These are phyloP conservation scores for Hygrophoropsis aurantiaca DNA, from an alignment of 768 basidiomycete species.

Conservation along the genomic window DNA sequence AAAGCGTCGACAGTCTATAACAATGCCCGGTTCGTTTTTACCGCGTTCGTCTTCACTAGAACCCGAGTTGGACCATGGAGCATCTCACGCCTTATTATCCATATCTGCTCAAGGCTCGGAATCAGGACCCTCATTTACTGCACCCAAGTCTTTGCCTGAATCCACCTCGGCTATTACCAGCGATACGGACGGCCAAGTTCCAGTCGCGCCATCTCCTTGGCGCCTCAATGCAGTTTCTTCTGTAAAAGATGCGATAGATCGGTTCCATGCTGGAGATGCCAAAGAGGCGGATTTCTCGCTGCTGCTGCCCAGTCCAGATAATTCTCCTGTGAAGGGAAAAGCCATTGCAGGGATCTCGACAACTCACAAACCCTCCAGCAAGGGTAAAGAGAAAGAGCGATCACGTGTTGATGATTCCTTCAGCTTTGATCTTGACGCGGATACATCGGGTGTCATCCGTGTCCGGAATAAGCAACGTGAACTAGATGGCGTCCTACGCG, in stretches of 20 bases:
- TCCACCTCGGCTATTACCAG: slow-evolving; percentile 6
- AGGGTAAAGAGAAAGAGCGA: slow-evolving; percentile 47
- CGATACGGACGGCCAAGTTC: slow-evolving; percentile 5
- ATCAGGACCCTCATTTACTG: slow-evolving; percentile 10
- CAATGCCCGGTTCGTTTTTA: slow-evolving; percentile 81
- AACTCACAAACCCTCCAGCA: slow-evolving; percentile 19
- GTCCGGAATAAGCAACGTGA: slow-evolving; percentile 66
- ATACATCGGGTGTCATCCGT: slow-evolving; percentile 45
- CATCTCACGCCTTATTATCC: background rate
- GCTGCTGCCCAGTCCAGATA: slow-evolving; percentile 44
- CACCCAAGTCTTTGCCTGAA: slow-evolving; percentile 9
- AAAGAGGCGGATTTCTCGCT: slow-evolving; percentile 51
- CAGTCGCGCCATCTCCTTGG: slow-evolving; percentile 26
- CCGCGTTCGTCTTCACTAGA: slow-evolving; percentile 70
- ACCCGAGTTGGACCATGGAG: slow-evolving; percentile 30
- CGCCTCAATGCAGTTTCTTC: slow-evolving; percentile 37
- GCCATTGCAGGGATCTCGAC: slow-evolving; percentile 20
- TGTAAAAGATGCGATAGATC: slow-evolving; percentile 49
- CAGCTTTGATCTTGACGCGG: slow-evolving; percentile 25
- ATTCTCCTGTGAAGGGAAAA: slow-evolving; percentile 30
- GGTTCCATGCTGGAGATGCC: slow-evolving; percentile 44
- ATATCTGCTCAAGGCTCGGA: slow-evolving; percentile 5
- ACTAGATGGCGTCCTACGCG: slow-evolving; percentile 48
- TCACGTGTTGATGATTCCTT: slow-evolving; percentile 26
- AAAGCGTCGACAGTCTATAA: slow-evolving; percentile 44